Conservation (phyloP, 2,329 filamentous ascomycete species). For the Bipolaris zeicola region DNA sequence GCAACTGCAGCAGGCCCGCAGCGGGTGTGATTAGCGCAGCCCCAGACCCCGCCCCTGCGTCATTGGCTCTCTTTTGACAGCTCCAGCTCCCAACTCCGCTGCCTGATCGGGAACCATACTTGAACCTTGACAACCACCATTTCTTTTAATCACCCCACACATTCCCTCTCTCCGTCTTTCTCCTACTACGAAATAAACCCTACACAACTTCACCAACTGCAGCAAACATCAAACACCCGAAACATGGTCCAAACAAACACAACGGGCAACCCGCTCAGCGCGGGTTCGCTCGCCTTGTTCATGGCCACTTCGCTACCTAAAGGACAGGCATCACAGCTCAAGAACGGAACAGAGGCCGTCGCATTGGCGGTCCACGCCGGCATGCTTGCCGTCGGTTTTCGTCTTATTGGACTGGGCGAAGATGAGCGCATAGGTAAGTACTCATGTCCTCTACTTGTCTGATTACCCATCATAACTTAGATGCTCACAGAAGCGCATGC, state of each 20-base stretch:
- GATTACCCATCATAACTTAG: slow-evolving; percentile 28
- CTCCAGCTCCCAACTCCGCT: slow-evolving; percentile 10
- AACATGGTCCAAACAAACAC: slow-evolving; percentile 39
- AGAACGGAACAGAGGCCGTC: slow-evolving; percentile 78
- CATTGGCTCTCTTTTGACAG: slow-evolving; percentile 1
- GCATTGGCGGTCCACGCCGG: slow-evolving; percentile 84
- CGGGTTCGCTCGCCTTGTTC: slow-evolving; percentile 49
- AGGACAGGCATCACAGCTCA: slow-evolving; percentile 54
- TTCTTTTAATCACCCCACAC: background rate
- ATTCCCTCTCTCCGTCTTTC: background rate
- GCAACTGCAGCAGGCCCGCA: slow-evolving; percentile 8
- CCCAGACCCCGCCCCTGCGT: slow-evolving; percentile 30
- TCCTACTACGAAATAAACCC: background rate
- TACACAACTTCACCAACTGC: background rate
- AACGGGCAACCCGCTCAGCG: slow-evolving; percentile 52
- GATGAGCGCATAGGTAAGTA: slow-evolving; percentile 72
- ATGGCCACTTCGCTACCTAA: slow-evolving; percentile 54
- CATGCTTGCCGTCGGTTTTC: slow-evolving; percentile 80
- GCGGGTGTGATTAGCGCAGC: slow-evolving; percentile 21
- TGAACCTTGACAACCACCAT: background rate
- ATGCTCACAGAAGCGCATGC: slow-evolving; percentile 60
- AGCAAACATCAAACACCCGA: background rate
- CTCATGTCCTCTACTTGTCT: background rate
- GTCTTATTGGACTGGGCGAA: slow-evolving; percentile 81
- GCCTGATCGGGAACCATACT: slow-evolving; percentile 7